Percentiles rank a stretch among this genome's conserved stretches.
Evolutionary conservation across 2,329 filamentous ascomycete genomes (phyloP).

Genomic region (Talaromyces piceae): DNA sequence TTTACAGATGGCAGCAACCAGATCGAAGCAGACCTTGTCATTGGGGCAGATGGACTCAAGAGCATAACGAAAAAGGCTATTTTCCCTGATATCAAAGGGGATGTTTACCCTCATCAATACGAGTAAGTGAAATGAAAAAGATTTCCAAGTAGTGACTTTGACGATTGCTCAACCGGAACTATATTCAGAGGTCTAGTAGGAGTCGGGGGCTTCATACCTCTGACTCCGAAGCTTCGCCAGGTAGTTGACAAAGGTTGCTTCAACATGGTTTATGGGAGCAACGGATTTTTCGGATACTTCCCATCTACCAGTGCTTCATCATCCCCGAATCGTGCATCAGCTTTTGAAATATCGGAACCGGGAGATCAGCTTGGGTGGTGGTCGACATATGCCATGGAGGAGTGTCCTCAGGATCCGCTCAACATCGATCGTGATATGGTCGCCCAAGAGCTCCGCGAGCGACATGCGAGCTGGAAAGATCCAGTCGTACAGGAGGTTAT

Average conservation of each 20-base stretch:
- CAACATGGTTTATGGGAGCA: constrained; percentile 40
- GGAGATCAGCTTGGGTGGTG: constrained; percentile 37
- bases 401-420: constrained; percentile 23
- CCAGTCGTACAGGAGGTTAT: constrained; percentile 39
- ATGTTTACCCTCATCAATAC: constrained; percentile 32
- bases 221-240: constrained; percentile 17
- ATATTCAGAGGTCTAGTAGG: constrained; percentile 34
- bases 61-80: constrained; percentile 30
- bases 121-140: constrained; percentile 23
- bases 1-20: constrained; percentile 29
- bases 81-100: constrained; percentile 23
- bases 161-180: no score
- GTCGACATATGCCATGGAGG: constrained; percentile 36
- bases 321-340: constrained; percentile 18
- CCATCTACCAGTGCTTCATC: constrained; percentile 21
- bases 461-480: constrained; percentile 42
- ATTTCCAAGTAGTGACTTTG: background rate
- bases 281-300: constrained; percentile 47
- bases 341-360: constrained; percentile 20
- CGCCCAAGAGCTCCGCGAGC: constrained; percentile 28
- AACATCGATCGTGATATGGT: constrained; percentile 25
- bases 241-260: constrained; percentile 32
- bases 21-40: constrained; percentile 33
- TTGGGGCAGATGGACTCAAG: constrained; percentile 38
- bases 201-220: constrained; percentile 40